Evolutionary conservation across 805 yeast species (phyloP).

Genomic region (Hanseniaspora guilliermondii): DNA sequence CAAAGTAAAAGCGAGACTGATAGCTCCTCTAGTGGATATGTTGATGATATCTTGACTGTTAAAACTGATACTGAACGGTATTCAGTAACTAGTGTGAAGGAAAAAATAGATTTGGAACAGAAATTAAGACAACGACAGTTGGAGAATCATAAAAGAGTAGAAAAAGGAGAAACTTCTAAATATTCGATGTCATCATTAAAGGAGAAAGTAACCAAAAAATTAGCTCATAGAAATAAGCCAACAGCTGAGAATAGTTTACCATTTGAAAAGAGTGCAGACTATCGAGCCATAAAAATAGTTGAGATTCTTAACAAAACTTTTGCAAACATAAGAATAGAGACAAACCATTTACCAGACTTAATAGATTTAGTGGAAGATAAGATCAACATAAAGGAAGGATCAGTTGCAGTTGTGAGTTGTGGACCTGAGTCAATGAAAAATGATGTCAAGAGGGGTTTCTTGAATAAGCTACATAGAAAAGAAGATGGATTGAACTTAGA

Average conservation of each 20-base stretch:
- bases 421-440: slow-evolving; percentile 2
- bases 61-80: background rate
- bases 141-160: background rate
- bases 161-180: background rate
- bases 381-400: background rate
- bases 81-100: background rate
- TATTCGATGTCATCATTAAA: background rate
- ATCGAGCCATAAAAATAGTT: background rate
- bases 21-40: background rate
- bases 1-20: background rate
- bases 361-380: background rate
- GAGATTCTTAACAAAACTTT: background rate
- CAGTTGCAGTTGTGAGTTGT: slow-evolving; percentile 6
- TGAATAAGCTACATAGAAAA: background rate
- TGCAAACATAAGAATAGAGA: background rate
- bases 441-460: background rate
- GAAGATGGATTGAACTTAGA: background rate
- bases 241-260: background rate
- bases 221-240: background rate
- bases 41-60: background rate
- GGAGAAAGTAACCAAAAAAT: background rate
- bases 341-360: background rate
- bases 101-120: background rate
- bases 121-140: background rate
- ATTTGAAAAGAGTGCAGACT: background rate